Evolutionary conservation across 1,284 basidiomycete genomes (phyloP).

Genomic region (Heterobasidion occidentale): DNA sequence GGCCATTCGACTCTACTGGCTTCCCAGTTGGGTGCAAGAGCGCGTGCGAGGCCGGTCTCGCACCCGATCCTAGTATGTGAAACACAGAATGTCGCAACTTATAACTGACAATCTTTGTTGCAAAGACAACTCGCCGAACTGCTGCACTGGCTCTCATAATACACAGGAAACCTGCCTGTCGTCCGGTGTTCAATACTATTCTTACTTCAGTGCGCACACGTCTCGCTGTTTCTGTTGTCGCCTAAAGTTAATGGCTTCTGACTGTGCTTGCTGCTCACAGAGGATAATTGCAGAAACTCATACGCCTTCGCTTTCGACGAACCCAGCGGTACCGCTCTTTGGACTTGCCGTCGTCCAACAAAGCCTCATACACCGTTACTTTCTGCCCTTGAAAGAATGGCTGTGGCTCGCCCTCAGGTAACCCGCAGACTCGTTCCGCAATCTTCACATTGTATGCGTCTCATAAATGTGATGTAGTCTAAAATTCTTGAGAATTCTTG

Average conservation of each 20-base stretch:
- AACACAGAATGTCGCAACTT: not conserved
- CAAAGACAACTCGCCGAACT: constrained; percentile 40
- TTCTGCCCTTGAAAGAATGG: constrained; percentile 18
- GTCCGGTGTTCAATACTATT: constrained; percentile 42
- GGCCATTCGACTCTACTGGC: constrained; percentile 43
- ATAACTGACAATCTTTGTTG: not conserved
- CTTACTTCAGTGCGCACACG: constrained; percentile 44
- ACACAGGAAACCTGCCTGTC: constrained; percentile 43
- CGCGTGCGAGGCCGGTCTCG: constrained; percentile 48
- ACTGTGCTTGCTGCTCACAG: not conserved
- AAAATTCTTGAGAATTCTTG: too few relatives aligned
- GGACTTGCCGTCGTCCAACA: constrained; percentile 11
- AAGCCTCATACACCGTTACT: constrained; percentile 18
- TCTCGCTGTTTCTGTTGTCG: constrained; percentile 31
- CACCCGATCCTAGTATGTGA: constrained; percentile 29
- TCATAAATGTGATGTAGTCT: too few relatives aligned
- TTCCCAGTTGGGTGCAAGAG: constrained; percentile 49
- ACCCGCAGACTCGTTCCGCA: too few relatives aligned
- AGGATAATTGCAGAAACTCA: constrained; percentile 1
- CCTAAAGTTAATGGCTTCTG: constrained; percentile 33
- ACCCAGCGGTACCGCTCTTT: constrained; percentile 17
- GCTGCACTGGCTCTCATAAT: constrained; percentile 45
- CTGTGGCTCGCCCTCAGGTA: too few relatives aligned
- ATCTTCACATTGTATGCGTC: too few relatives aligned
- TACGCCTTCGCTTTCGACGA: constrained; percentile 25